phyloP scores from a whole-genome alignment of 2,329 filamentous ascomycete species.

The Pestalotiopsis sp. region DNA sequence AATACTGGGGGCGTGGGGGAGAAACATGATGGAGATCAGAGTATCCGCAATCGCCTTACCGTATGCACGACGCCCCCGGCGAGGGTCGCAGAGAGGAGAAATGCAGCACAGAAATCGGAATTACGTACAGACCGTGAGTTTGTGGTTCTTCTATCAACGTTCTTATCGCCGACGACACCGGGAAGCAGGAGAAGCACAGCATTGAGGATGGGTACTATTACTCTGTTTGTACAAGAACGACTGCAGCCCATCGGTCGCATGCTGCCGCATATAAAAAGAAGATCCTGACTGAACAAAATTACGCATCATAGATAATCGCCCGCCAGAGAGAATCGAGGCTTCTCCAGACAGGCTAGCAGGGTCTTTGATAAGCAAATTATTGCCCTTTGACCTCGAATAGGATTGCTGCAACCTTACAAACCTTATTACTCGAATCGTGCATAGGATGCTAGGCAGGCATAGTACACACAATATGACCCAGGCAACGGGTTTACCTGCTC shows the following conservation, averaged over 20 bases:
- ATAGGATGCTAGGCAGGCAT: not conserved
- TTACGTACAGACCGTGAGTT: not conserved
- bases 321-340: not conserved
- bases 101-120: not conserved
- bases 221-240: not conserved
- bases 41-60: not conserved
- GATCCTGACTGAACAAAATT: not conserved
- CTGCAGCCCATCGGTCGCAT: not conserved
- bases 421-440: not conserved
- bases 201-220: not conserved
- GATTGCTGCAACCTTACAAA: not conserved
- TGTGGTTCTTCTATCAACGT: not conserved
- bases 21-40: not conserved
- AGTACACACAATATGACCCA: not conserved
- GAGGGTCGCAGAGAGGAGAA: not conserved
- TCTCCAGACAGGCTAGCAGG: not conserved
- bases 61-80: not conserved
- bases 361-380: constrained; percentile 3
- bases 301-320: not conserved
- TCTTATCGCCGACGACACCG: not conserved
- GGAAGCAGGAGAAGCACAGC: not conserved
- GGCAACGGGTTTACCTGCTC: constrained; percentile 13
- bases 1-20: not conserved
- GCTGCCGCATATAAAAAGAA: not conserved
- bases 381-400: not conserved